Percentiles rank a stretch among this genome's conserved stretches.
Evolutionary conservation across 1,284 basidiomycete genomes (phyloP).

Genomic region (Chalciporus sp.): DNA sequence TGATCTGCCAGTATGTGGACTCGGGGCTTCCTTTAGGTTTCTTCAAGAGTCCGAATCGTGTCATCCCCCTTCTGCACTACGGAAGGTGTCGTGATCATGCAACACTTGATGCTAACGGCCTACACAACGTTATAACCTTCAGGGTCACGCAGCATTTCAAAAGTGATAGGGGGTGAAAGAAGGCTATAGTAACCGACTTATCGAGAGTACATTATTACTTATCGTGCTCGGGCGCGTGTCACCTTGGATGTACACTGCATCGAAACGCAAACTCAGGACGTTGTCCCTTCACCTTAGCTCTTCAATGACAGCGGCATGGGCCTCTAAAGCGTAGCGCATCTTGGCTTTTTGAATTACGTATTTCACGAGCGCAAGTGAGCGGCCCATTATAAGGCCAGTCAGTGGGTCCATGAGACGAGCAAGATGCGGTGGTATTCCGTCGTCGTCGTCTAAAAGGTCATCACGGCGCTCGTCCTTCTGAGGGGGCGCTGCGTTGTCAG

Average conservation of each 20-base stretch:
- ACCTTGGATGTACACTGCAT: conserved; percentile 24
- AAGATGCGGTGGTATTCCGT: conserved; percentile 53
- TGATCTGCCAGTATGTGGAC: too few relatives aligned
- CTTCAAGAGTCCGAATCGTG: too few relatives aligned
- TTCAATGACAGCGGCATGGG: conserved; percentile 62
- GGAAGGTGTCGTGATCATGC: too few relatives aligned
- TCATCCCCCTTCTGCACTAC: too few relatives aligned
- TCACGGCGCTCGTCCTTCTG: conserved; percentile 26
- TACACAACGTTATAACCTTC: too few relatives aligned
- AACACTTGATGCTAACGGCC: too few relatives aligned
- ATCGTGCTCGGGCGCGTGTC: conserved; percentile 52
- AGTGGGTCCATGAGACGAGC: conserved; percentile 48
- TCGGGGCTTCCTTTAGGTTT: too few relatives aligned
- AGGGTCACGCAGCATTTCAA: too few relatives aligned
- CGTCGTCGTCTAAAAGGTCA: conserved; percentile 30
- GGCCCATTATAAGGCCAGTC: conserved; percentile 61
- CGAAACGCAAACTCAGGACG: too few relatives aligned
- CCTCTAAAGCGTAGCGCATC: conserved; percentile 58
- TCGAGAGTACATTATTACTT: too few relatives aligned
- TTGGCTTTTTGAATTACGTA: conserved; percentile 83
- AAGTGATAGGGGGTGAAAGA: too few relatives aligned
- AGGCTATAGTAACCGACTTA: too few relatives aligned
- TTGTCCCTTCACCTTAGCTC: conserved; percentile 49
- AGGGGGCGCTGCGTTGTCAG: conserved; percentile 18
- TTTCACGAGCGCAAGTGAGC: conserved; percentile 61